Percentiles rank a stretch among this genome's conserved stretches.
phyloP scores from a whole-genome alignment of 805 yeast genomes.

The Myxozyma neotropica region DNA sequence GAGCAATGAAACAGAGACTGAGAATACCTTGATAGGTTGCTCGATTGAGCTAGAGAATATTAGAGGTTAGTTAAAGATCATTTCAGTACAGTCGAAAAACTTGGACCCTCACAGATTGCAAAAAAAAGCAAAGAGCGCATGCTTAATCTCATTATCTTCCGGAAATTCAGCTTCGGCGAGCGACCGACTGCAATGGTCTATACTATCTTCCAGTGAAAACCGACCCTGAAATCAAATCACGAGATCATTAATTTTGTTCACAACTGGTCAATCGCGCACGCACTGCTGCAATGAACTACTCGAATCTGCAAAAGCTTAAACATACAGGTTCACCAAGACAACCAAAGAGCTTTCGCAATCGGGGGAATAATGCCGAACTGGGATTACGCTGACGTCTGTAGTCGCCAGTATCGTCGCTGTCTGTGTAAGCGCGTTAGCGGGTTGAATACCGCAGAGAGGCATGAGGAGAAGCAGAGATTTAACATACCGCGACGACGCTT shows the following conservation, averaged over 20 bases:
- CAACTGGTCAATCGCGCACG: too few species aligned
- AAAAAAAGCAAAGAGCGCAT: conserved; percentile 4
- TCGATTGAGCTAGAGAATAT: conserved; percentile 55
- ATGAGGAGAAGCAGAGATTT: not conserved
- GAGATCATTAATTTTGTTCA: not conserved
- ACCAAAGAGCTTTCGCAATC: conserved; percentile 21
- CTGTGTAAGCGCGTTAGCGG: conserved; percentile 1
- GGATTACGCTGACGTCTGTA: conserved; percentile 13
- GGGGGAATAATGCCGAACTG: conserved; percentile 12
- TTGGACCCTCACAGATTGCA: conserved; percentile 16
- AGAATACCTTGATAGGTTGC: conserved; percentile 86
- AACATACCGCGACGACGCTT: conserved; percentile 17
- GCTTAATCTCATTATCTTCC: conserved; percentile 13
- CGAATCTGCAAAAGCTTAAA: too few species aligned
- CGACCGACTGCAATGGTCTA: conserved; percentile 10
- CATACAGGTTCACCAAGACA: conserved; percentile 30
- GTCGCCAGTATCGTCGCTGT: conserved; percentile 16
- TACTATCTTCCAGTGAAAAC: conserved; percentile 10
- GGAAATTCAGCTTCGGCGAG: conserved; percentile 3
- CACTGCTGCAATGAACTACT: too few species aligned
- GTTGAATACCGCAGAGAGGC: not conserved
- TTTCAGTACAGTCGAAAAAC: not conserved
- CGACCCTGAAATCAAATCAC: conserved; percentile 5
- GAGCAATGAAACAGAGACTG: conserved; percentile 68
- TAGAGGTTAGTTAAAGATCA: not conserved